Percentiles rank a stretch among this genome's conserved stretches.
phyloP scores from a whole-genome alignment of 495 filamentous ascomycete species.

The Penicillium paradoxum region DNA sequence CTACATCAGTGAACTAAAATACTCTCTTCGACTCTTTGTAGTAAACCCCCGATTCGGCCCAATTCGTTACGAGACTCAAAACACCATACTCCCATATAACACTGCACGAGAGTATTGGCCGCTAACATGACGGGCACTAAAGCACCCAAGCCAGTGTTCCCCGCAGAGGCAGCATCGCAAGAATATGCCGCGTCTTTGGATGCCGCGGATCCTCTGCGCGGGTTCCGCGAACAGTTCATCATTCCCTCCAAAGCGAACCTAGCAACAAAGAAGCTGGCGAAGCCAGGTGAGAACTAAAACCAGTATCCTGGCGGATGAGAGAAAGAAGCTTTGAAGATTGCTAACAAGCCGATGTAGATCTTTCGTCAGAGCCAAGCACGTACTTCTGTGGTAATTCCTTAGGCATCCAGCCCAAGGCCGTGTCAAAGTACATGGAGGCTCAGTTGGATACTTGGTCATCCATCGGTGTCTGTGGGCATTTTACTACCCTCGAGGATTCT shows the following conservation, averaged over 20 bases:
- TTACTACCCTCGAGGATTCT: slow-evolving; percentile 69
- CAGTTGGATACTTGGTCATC: slow-evolving; percentile 86
- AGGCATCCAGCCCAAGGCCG: slow-evolving; percentile 79
- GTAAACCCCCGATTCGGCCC: neutral
- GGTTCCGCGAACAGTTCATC: slow-evolving; percentile 70
- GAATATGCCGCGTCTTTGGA: slow-evolving; percentile 65
- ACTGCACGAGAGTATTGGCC: slow-evolving; percentile 3
- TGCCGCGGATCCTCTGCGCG: slow-evolving; percentile 58
- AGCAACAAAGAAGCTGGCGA: slow-evolving; percentile 57
- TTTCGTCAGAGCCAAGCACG: slow-evolving; percentile 50
- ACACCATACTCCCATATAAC: neutral
- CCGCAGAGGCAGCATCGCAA: slow-evolving; percentile 32
- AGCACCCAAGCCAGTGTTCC: slow-evolving; percentile 30
- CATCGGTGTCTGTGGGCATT: slow-evolving; percentile 88
- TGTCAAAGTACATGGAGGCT: slow-evolving; percentile 62
- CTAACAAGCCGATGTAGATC: slow-evolving; percentile 25
- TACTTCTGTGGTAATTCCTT: slow-evolving; percentile 97
- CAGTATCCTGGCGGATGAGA: neutral
- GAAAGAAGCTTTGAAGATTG: neutral
- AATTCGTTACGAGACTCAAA: neutral
- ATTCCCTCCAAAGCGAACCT: slow-evolving; percentile 80
- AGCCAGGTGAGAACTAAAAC: slow-evolving; percentile 29
- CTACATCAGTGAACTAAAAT: neutral
- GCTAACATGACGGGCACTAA: slow-evolving; percentile 15
- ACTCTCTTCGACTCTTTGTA: neutral